A percentile compares a stretch with the other conserved stretches of the same genome.
Conservation (phyloP, 129 eudicot genomes). For the Logfia minima region DNA sequence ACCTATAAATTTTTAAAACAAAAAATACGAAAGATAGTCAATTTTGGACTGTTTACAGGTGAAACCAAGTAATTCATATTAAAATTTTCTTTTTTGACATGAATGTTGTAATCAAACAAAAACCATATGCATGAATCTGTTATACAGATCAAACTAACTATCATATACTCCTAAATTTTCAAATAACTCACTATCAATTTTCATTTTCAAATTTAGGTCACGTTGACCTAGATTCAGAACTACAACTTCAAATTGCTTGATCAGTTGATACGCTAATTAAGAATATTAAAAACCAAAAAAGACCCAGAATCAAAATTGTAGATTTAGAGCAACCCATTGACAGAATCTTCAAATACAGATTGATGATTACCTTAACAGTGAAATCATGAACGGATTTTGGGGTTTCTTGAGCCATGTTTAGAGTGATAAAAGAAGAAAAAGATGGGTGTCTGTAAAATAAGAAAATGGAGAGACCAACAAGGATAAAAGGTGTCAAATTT, state of each 20-base stretch:
- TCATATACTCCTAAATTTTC: neutral
- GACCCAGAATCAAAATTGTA: neutral
- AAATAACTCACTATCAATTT: slow-evolving; percentile 3
- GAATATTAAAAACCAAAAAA: neutral
- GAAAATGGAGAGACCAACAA: slow-evolving; percentile 51
- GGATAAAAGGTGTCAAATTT: slow-evolving; percentile 51
- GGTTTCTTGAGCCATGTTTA: slow-evolving; percentile 40
- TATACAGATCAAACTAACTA: neutral
- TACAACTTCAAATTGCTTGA: neutral
- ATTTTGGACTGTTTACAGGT: neutral
- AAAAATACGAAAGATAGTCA: neutral
- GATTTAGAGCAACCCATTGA: neutral
- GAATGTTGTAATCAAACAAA: neutral
- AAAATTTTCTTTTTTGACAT: neutral
- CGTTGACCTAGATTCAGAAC: neutral
- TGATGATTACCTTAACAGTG: slow-evolving; percentile 66
- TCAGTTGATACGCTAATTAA: neutral
- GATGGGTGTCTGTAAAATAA: slow-evolving; percentile 48
- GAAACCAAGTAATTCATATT: neutral
- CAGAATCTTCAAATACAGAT: neutral
- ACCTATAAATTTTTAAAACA: neutral
- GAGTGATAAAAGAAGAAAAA: slow-evolving; percentile 36
- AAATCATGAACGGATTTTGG: slow-evolving; percentile 62
- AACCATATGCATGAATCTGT: slow-evolving; percentile 6
- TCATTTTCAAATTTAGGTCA: slow-evolving; percentile 17